Percentiles rank a stretch among this genome's conserved stretches.
phyloP scores from a whole-genome alignment of 371 early-diverging fungal species.

The Rhizopus microsporus region DNA sequence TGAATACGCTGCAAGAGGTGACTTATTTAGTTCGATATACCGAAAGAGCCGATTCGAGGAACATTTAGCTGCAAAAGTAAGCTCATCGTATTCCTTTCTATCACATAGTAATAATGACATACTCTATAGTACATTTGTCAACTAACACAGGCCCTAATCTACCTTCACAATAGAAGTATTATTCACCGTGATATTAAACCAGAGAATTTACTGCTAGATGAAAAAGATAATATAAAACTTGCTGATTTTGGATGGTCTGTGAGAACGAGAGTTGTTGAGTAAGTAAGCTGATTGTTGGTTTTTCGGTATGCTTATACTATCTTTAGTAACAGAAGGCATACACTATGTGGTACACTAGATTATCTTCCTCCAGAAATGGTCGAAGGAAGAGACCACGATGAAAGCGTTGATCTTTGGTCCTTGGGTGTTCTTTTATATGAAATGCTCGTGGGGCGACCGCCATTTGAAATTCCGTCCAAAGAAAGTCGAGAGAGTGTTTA shows the following conservation, averaged over 20 bases:
- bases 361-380: constrained; percentile 97
- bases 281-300: constrained; percentile 4
- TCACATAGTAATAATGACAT: constrained; percentile 68
- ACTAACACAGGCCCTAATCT: constrained; percentile 72
- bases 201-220: constrained; percentile 89
- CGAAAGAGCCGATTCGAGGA: constrained; percentile 76
- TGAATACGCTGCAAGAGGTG: constrained; percentile 97
- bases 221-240: constrained; percentile 51
- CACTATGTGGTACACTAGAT: constrained; percentile 98
- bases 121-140: constrained; percentile 82
- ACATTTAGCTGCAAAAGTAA: constrained; percentile 76
- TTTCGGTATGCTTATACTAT: background rate
- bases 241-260: constrained; percentile 59
- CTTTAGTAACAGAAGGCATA: constrained; percentile 63
- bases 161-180: constrained; percentile 92
- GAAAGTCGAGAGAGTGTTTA: constrained; percentile 18
- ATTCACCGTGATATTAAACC: constrained; percentile 98
- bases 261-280: constrained; percentile 37
- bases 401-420: constrained; percentile 86
- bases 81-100: constrained; percentile 35
- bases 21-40: constrained; percentile 85
- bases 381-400: constrained; percentile 70
- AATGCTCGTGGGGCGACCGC: constrained; percentile 93
- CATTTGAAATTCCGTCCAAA: constrained; percentile 81
- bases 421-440: constrained; percentile 92